Conservation (phyloP, 192 early-diverging fungal genomes). For the Backusella macrospora region DNA sequence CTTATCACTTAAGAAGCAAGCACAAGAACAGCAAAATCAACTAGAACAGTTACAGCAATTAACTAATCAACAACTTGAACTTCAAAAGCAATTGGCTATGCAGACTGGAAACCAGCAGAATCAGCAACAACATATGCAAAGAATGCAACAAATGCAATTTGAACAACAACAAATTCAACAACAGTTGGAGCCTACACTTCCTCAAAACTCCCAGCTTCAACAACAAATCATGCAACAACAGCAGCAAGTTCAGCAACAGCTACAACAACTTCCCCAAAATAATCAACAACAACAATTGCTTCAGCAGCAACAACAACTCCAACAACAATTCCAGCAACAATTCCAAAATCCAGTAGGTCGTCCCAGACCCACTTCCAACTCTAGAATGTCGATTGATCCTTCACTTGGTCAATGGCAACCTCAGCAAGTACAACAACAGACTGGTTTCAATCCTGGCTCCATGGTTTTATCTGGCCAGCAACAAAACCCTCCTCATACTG, state of each 20-base stretch:
- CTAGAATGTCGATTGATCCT: background rate
- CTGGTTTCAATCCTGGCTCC: background rate
- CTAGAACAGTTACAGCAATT: conserved; percentile 11
- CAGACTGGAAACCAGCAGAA: conserved; percentile 20
- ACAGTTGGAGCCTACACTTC: conserved; percentile 7
- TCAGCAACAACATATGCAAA: conserved; percentile 18
- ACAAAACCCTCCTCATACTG: background rate
- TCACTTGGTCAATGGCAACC: conserved; percentile 6
- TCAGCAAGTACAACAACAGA: conserved; percentile 19
- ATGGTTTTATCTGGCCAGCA: conserved; percentile 9
- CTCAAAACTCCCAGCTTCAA: conserved; percentile 5
- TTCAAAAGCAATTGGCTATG: conserved; percentile 23
- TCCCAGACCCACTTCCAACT: background rate
- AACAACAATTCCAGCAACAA: conserved; percentile 24
- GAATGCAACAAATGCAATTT: conserved; percentile 20
- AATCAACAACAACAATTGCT: background rate
- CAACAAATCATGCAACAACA: conserved; percentile 2
- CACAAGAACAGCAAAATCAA: conserved; percentile 20
- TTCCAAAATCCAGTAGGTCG: conserved; percentile 4
- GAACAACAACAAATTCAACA: conserved; percentile 28
- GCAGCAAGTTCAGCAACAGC: background rate
- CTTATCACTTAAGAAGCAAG: conserved; percentile 3
- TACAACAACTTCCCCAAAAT: conserved; percentile 1
- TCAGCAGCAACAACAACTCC: background rate
- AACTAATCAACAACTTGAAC: conserved; percentile 16